A percentile compares a stretch with the other conserved stretches of the same genome.
Conservation (phyloP, 805 yeast genomes). For the Starmerella etchellsii region DNA sequence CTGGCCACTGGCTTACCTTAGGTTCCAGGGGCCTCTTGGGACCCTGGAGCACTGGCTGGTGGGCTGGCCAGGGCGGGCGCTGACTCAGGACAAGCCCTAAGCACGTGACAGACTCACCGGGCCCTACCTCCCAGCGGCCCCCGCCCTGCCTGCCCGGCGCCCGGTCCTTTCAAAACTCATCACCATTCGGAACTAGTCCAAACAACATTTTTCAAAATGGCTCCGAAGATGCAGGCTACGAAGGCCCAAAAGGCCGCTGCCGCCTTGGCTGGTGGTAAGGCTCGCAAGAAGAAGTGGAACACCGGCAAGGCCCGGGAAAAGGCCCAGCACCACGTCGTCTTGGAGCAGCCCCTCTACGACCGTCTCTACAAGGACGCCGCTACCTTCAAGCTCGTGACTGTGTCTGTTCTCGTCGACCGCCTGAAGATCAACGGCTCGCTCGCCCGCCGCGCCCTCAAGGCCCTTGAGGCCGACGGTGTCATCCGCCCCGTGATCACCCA, state of each 20-base stretch:
- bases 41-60: too few species aligned
- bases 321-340: constrained; percentile 95
- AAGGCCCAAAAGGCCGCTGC: constrained; percentile 99
- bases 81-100: too few species aligned
- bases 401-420: constrained; percentile 97
- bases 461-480: constrained; percentile 88
- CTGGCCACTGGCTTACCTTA: too few species aligned
- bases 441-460: constrained; percentile 96
- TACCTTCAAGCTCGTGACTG: constrained; percentile 96
- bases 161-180: constrained; percentile 10
- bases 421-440: constrained; percentile 97
- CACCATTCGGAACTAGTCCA: too few species aligned
- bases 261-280: constrained; percentile 99
- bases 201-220: constrained; percentile 56
- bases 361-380: constrained; percentile 98
- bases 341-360: constrained; percentile 98
- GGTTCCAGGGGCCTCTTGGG: too few species aligned
- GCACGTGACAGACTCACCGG: constrained; percentile 16
- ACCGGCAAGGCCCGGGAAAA: constrained; percentile 99
- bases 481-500: constrained; percentile 89
- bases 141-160: constrained; percentile 4
- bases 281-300: constrained; percentile 99
- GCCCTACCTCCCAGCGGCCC: not conserved
- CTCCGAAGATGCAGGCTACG: constrained; percentile 98
- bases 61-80: too few species aligned